Base-by-base conservation (phyloP, 2,329 filamentous ascomycete species). In the Ceratocystis destructans region DNA sequence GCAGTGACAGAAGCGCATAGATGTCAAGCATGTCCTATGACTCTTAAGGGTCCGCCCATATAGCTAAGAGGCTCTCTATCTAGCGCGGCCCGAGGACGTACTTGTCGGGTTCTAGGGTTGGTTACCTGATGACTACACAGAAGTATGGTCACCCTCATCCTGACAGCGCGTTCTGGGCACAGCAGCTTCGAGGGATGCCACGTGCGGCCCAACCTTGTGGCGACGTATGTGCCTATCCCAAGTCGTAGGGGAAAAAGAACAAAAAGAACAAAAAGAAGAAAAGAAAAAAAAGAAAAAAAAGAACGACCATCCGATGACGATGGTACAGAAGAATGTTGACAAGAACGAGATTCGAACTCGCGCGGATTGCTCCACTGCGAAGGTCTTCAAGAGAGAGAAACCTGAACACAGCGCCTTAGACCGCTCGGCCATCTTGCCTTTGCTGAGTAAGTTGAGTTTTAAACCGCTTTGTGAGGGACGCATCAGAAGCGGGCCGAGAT, bases 261-360 rank as follows among this genome's bases (percentile, higher is more conserved):
- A n/a, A n/a, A n/a, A n/a, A n/a, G n/a, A n/a, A n/a, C n/a, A 48
- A 3, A 20, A 48, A 46, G 2, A 15, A n/a, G 8, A 46, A 17
- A 25, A 4, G n/a, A 48, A 3, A 20, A 48, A 46, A 8, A 15
- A n/a, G 8, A 46, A 17, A 25, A 4, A 50, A 28, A 25, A 28
- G 3, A 4, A 5, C 15, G 3, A 15, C 48, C 3, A 15, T 8
- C 37, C 4, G 12, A 10, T 4, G 10, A 15, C 2, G 22, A 7
- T 48, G 25, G 15, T 7, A 45, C 37, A 57, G 57, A 46, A 33
- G 22, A 48, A 44, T 46, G 25, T 57, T 66, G 45, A 66, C 46
- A 71, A 70, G 70, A 73, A 73, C 74, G 73, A 72, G 66, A 67
- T 67, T 67, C 61, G 66, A 66, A 67, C 66, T 59, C 66, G 66